Conservation (phyloP, 352 stramenopile species). For the Globisporangium orthogonon region DNA sequence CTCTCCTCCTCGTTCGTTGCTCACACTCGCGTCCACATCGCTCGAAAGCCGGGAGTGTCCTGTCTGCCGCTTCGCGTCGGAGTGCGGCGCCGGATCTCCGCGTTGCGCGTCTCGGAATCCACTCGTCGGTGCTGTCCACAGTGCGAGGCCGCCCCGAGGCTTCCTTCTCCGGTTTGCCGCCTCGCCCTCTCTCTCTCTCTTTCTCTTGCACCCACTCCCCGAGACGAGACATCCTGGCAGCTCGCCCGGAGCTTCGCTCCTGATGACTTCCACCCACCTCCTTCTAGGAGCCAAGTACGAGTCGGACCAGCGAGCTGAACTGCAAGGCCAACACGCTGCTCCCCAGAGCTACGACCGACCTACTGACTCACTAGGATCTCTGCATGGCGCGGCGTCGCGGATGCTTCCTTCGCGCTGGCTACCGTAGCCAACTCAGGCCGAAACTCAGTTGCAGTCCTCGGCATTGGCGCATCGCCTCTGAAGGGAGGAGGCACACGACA, state of each 20-base stretch:
- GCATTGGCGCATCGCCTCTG: too few species aligned
- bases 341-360: neutral
- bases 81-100: too few species aligned
- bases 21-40: too few species aligned
- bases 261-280: neutral
- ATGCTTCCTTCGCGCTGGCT: neutral
- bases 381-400: neutral
- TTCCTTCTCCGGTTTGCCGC: too few species aligned
- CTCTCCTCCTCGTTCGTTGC: too few species aligned
- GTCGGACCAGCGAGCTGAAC: slow-evolving; percentile 1
- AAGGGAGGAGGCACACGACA: neutral
- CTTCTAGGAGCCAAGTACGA: neutral
- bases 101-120: too few species aligned
- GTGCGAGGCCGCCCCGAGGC: too few species aligned
- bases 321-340: neutral
- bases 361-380: neutral
- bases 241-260: neutral
- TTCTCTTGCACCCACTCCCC: neutral
- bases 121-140: too few species aligned
- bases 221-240: slow-evolving; percentile 1
- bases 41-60: too few species aligned
- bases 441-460: neutral
- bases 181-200: too few species aligned
- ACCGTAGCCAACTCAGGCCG: neutral
- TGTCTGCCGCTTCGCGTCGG: too few species aligned